A percentile compares a stretch with the other conserved stretches of the same genome.
phyloP scores from a whole-genome alignment of 768 basidiomycete species.

The Lactifluus rugatus region DNA sequence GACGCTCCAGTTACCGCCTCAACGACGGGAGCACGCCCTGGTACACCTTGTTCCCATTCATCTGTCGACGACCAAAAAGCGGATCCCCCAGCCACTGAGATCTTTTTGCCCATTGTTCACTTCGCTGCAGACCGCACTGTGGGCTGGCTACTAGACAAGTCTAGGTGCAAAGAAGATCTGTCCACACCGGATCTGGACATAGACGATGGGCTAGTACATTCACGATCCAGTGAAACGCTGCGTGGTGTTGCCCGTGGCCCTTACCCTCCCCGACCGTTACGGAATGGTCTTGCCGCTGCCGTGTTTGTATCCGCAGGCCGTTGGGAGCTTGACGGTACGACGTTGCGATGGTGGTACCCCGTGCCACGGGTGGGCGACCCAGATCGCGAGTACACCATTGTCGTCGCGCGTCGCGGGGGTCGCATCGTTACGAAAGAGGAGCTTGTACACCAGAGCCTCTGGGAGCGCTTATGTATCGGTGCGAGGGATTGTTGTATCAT shows the following conservation, averaged over 20 bases:
- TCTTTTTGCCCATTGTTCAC: conserved; percentile 86
- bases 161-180: conserved; percentile 2
- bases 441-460: conserved; percentile 4
- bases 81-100: conserved; percentile 60
- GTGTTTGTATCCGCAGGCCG: conserved; percentile 40
- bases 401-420: conserved; percentile 25
- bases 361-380: conserved; percentile 25
- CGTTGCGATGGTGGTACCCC: conserved; percentile 35
- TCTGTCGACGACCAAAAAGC: conserved; percentile 24
- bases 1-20: conserved; percentile 34
- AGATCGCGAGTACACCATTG: conserved; percentile 27
- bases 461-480: conserved; percentile 14
- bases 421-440: conserved; percentile 24
- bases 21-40: conserved; percentile 5
- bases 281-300: conserved; percentile 46
- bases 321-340: conserved; percentile 40
- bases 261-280: conserved; percentile 14
- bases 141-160: conserved; percentile 11
- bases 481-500: conserved; percentile 12
- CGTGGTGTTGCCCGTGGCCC: conserved; percentile 10
- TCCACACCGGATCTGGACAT: conserved; percentile 10
- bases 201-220: background rate
- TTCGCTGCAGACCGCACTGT: conserved; percentile 45
- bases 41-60: conserved; percentile 14
- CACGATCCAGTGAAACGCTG: conserved; percentile 17